Evolutionary conservation across 176 grass and related monocot species (phyloP).

Genomic region (Oryza coarctata): DNA sequence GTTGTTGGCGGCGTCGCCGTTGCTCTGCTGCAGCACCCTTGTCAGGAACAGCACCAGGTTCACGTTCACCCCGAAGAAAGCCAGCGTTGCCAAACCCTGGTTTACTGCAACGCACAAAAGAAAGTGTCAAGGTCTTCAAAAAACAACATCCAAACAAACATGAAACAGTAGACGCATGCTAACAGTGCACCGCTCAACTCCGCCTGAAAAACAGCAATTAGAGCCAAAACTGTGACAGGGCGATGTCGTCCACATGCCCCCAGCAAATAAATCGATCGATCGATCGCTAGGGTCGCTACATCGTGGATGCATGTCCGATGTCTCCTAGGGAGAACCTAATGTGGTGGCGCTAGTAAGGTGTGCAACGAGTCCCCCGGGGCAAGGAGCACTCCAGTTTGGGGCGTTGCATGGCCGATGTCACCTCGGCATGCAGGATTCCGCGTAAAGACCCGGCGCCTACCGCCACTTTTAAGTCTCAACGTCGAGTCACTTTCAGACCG

Average conservation of each 20-base stretch:
- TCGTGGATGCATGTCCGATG: constrained; percentile 15
- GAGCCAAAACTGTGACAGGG: neutral
- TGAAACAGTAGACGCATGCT: neutral
- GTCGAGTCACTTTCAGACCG: constrained; percentile 1
- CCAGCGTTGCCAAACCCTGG: constrained; percentile 85
- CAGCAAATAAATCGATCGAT: neutral
- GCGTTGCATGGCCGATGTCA: constrained; percentile 45
- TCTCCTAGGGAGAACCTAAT: neutral
- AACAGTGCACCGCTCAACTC: constrained; percentile 14
- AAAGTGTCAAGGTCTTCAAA: neutral
- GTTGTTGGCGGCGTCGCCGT: constrained; percentile 92
- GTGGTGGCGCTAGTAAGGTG: constrained; percentile 11
- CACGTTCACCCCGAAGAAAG: constrained; percentile 94
- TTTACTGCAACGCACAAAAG: constrained; percentile 58
- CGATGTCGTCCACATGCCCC: neutral
- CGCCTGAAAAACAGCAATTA: constrained; percentile 17
- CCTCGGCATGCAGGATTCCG: constrained; percentile 39
- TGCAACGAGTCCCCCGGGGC: constrained; percentile 1
- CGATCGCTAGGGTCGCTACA: neutral
- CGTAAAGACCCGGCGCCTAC: constrained; percentile 24
- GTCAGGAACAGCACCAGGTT: constrained; percentile 97
- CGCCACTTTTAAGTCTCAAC: constrained; percentile 10
- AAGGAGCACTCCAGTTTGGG: constrained; percentile 20
- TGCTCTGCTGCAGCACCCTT: constrained; percentile 78
- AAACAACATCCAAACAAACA: neutral